A percentile compares a stretch with the other conserved stretches of the same genome.
Conservation (phyloP, 1,284 basidiomycete genomes). For the Veloboletus limbatus region DNA sequence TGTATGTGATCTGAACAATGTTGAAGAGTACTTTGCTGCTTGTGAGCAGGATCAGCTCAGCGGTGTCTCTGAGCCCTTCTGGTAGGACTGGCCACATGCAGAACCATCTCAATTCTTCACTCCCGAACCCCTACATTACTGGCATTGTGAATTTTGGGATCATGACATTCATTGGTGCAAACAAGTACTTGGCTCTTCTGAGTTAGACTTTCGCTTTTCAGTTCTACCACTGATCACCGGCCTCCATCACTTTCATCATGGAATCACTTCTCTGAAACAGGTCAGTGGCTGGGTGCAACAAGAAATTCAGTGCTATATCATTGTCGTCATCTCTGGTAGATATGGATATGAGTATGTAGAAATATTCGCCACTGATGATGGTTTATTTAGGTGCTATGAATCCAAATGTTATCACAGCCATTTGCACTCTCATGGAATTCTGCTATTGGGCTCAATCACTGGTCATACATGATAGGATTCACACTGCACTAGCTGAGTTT, state of each 20-base stretch:
- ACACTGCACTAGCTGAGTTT: constrained; percentile 2
- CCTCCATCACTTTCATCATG: not conserved
- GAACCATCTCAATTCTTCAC: not conserved
- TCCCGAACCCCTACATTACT: not conserved
- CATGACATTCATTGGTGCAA: not conserved
- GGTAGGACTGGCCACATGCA: not conserved
- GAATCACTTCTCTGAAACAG: not conserved
- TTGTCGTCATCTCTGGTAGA: constrained; percentile 31
- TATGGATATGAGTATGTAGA: no score
- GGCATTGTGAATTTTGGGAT: constrained; percentile 1
- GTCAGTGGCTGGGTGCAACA: not conserved
- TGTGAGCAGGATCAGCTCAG: constrained; percentile 4
- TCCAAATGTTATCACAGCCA: constrained; percentile 28
- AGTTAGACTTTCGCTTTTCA: constrained; percentile 7
- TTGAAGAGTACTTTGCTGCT: not conserved
- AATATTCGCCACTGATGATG: no score
- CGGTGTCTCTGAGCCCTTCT: constrained; percentile 1
- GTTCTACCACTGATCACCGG: not conserved
- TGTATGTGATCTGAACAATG: no score
- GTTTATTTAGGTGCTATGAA: no score
- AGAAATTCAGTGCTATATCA: constrained; percentile 12
- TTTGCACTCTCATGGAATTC: constrained; percentile 33
- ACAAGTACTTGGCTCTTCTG: not conserved
- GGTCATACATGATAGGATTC: not conserved
- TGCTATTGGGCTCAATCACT: constrained; percentile 13